phyloP scores from a whole-genome alignment of 768 basidiomycete species.

The Phlegmacium glaucopus region DNA sequence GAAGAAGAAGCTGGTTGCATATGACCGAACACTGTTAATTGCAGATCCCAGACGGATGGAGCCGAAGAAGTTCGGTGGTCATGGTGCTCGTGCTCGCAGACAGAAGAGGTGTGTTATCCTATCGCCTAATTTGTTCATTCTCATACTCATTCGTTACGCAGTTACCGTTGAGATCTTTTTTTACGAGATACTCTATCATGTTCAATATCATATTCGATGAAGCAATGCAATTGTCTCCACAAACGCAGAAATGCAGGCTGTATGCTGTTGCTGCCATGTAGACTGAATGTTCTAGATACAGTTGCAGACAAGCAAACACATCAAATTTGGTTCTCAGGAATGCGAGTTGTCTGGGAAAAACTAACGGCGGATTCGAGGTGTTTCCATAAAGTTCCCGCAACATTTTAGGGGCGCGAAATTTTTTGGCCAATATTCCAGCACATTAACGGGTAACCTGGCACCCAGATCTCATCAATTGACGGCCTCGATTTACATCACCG shows the following conservation, averaged over 20 bases:
- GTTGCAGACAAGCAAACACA: too few relatives aligned
- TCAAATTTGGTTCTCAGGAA: too few relatives aligned
- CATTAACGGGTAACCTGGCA: too few relatives aligned
- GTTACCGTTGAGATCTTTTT: conserved; percentile 68
- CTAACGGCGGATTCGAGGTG: too few relatives aligned
- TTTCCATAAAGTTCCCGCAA: too few relatives aligned
- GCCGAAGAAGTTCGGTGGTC: conserved; percentile 99
- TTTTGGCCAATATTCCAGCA: too few relatives aligned
- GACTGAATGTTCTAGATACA: conserved; percentile 1
- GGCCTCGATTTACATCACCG: too few relatives aligned
- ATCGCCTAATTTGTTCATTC: conserved; percentile 2
- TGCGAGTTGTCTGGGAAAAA: too few relatives aligned
- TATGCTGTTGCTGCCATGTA: conserved; percentile 22
- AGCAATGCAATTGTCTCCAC: conserved; percentile 23
- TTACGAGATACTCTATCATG: conserved; percentile 43
- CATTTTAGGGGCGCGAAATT: too few relatives aligned
- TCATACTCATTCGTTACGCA: conserved; percentile 27
- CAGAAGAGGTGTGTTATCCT: conserved; percentile 78
- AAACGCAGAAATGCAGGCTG: not conserved
- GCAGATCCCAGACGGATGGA: conserved; percentile 97
- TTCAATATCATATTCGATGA: conserved; percentile 32
- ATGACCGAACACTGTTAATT: conserved; percentile 88
- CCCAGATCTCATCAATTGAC: too few relatives aligned
- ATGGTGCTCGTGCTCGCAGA: conserved; percentile 96
- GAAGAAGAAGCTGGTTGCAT: conserved; percentile 96